phyloP scores from a whole-genome alignment of 2,329 filamentous ascomycete species.

The Phialophora macrospora region DNA sequence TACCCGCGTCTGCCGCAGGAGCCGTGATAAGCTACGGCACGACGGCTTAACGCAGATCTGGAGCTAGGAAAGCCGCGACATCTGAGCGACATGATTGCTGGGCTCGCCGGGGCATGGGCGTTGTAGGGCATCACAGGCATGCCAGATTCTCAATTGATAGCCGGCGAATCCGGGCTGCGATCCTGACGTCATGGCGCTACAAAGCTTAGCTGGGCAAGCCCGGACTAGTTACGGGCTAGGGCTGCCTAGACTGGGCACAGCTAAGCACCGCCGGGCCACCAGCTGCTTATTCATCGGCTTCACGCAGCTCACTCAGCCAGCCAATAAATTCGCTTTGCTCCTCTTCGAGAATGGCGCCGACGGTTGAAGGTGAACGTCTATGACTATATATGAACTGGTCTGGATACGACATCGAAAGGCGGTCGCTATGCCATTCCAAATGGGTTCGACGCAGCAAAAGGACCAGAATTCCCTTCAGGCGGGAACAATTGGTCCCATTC shows the following conservation, averaged over 20 bases:
- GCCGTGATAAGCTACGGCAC: slow-evolving; percentile 15
- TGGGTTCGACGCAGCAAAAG: slow-evolving; percentile 42
- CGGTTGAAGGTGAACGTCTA: not conserved
- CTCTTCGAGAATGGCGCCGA: slow-evolving; percentile 8
- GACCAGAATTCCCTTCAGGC: slow-evolving; percentile 59
- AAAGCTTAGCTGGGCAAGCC: slow-evolving; percentile 13
- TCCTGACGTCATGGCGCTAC: slow-evolving; percentile 23
- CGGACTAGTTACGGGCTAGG: not conserved
- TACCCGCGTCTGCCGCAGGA: slow-evolving; percentile 17
- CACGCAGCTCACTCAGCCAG: slow-evolving; percentile 17
- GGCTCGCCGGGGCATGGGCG: too few species aligned
- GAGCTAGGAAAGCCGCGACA: slow-evolving; percentile 3
- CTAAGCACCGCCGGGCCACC: not conserved
- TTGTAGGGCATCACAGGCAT: not conserved
- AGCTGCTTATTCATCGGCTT: slow-evolving; percentile 19
- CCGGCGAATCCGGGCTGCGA: slow-evolving; percentile 13
- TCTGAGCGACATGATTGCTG: slow-evolving; percentile 4
- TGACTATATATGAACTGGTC: not conserved
- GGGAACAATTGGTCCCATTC: slow-evolving; percentile 48
- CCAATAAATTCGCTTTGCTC: slow-evolving; percentile 9
- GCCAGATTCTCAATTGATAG: not conserved
- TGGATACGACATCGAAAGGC: not conserved
- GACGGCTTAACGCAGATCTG: slow-evolving; percentile 8
- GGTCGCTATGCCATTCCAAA: slow-evolving; percentile 17
- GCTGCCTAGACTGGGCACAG: not conserved